These are phyloP conservation scores for Verruconis gallopava DNA, from an alignment of 2,329 filamentous ascomycete genomes.

Conservation along the genomic window DNA sequence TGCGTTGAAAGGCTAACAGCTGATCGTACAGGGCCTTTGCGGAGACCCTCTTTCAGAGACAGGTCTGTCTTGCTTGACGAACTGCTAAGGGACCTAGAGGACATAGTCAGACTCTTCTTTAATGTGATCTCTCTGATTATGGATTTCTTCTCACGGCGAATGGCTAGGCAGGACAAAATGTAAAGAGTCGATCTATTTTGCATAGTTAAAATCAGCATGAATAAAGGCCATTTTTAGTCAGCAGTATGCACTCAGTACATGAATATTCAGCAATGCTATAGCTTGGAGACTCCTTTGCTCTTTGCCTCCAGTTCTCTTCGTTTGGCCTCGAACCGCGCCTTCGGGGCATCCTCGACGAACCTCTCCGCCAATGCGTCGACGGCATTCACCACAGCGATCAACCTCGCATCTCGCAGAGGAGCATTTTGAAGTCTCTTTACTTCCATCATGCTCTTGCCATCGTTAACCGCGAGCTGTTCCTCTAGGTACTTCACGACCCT, in stretches of 20 bases:
- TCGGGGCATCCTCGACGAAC: conserved; percentile 33
- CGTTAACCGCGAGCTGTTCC: conserved; percentile 31
- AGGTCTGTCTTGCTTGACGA: not conserved
- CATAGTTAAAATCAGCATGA: no score
- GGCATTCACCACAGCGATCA: conserved; percentile 34
- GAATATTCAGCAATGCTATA: not conserved
- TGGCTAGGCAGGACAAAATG: not conserved
- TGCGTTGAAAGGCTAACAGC: no score
- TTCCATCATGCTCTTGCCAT: conserved; percentile 42
- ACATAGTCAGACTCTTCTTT: not conserved
- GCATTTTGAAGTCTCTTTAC: conserved; percentile 37
- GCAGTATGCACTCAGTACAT: no score
- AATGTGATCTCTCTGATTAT: not conserved
- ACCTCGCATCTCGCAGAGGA: conserved; percentile 29
- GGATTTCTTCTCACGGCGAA: not conserved
- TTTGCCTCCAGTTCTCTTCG: conserved; percentile 3
- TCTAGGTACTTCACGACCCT: conserved; percentile 30
- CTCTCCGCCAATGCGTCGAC: conserved; percentile 36
- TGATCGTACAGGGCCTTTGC: no score
- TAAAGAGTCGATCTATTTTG: no score
- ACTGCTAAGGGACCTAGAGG: not conserved
- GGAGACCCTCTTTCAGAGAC: no score
- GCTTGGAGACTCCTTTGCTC: not conserved
- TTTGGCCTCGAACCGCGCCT: conserved; percentile 27
- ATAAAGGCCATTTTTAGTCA: no score